Base-by-base conservation (phyloP, 2,329 filamentous ascomycete species). In the Fusarium nanum region DNA sequence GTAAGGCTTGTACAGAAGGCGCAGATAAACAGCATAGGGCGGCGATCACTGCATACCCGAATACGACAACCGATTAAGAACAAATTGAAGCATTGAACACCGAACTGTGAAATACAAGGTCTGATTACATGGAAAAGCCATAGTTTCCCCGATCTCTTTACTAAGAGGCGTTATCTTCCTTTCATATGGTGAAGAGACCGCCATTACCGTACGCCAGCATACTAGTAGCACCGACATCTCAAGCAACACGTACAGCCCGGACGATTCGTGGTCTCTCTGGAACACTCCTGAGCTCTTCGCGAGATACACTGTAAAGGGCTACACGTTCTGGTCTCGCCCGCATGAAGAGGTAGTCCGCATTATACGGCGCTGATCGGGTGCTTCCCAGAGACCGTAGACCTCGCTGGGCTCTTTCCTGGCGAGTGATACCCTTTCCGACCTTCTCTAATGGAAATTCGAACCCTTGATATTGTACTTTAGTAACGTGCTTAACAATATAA, bases 191-290 rank as follows among this genome's bases (percentile, higher is more conserved):
- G 12, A n/a, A 12, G 12, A 11, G 11, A 20, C 18, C 12, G n/a
- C 37, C 10, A 20, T 7, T 41, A 18, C 6, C 20, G 7, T 12
- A 41, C 12, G 20, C 18, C 9, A 4, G 12, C 12, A n/a, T 12
- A 20, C 6, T 7, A 7, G 7, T 20, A 41, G 18, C 11, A n/a
- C n/a, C 37, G n/a, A 11, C 6, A 20, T 30, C 14, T 54, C 9
- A 53, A 20, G 48, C 48, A 14, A 59, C 55, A 6, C 44, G 34
- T 23, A 49, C 32, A 8, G 56, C 56, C 9, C 61, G 49, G 47
- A 27, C 16, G 5, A 37, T 47, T 20, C 49, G 52, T 40, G 61
- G 40, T 11, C 27, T 37, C 18, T 46, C 42, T 22, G 56, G 56
- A 60, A 27, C 34, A 6, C 18, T 27, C 20, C 28, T 22, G 6